Evolutionary conservation across 768 basidiomycete species (phyloP), one percentile per base, ranked within the genome.

Genomic region (Panus rudis): DNA sequence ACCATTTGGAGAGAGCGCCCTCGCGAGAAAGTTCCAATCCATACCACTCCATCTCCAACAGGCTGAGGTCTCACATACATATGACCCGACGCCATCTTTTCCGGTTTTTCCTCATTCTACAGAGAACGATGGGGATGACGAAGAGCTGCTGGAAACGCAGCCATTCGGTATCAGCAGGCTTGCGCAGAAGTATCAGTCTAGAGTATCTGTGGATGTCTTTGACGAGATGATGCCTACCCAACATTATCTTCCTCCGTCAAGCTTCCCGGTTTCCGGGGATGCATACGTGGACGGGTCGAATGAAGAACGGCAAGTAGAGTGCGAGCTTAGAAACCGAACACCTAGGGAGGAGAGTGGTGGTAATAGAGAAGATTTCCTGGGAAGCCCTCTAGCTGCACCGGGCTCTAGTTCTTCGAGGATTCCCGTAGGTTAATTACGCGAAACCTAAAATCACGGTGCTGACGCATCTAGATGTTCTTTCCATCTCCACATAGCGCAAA

Each of bases 151-250:
- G 34, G 21, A 40, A n/a, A 56, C 64, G 11, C 70, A 67, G 46
- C 55, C 54, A 4, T 69, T 68, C 46, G 51, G 58, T 14, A 55
- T 27, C 30, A 67, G 66, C 46, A 47, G 41, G 22, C 45, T 67
- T 8, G 60, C 60, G 19, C 31, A 38, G 33, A 32, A 23, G 30
- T 37, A n/a, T 3, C 74, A 74, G 45, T 49, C 54, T 17, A 76
- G 73, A 40, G 50, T 47, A 32, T 75, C 71, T 49, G 47, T 58
- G n/a, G 50, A 75, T 27, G 61, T 35, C n/a, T n/a, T n/a, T 31
- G 10, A 10, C 28, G 28, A 31, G 28, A n/a, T n/a, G n/a, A 22
- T 28, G 7, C 40, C 10, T 6, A 10, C 40, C 11, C 40, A n/a
- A 17, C 23, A 28, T 28, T 30, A 31, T 12, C n/a, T 6, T 28